Conservation (phyloP, 2,329 filamentous ascomycete species). For the Hymenotorrendiella dingleyae region DNA sequence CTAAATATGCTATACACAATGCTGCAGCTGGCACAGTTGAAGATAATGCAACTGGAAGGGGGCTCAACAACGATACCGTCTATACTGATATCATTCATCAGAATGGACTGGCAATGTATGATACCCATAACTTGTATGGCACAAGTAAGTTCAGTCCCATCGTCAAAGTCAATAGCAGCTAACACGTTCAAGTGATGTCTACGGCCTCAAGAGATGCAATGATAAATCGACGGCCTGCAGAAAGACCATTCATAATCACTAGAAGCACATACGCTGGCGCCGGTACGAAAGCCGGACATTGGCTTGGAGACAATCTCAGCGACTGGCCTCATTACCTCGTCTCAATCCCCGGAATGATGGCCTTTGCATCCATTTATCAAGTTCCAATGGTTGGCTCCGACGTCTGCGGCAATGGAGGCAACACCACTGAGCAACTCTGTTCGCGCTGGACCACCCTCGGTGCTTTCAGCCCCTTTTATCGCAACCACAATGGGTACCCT, state of each 20-base stretch:
- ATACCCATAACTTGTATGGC: slow-evolving; percentile 74
- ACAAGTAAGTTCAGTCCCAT: slow-evolving; percentile 38
- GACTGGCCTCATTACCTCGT: slow-evolving; percentile 54
- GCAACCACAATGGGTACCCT: slow-evolving; percentile 58
- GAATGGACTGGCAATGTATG: slow-evolving; percentile 63
- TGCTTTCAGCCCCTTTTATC: slow-evolving; percentile 70
- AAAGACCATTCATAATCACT: slow-evolving; percentile 67
- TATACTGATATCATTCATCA: slow-evolving; percentile 62
- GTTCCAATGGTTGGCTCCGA: slow-evolving; percentile 66
- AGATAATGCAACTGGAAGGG: slow-evolving; percentile 39
- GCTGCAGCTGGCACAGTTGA: slow-evolving; percentile 44
- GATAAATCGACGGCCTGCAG: slow-evolving; percentile 54
- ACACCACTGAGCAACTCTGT: slow-evolving; percentile 63
- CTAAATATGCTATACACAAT: slow-evolving; percentile 61
- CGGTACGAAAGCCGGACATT: slow-evolving; percentile 57
- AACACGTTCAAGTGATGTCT: slow-evolving; percentile 56
- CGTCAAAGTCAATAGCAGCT: slow-evolving; percentile 10
- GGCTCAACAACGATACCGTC: slow-evolving; percentile 53
- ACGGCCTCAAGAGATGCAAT: slow-evolving; percentile 58
- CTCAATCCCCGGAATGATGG: slow-evolving; percentile 52
- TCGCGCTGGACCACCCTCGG: slow-evolving; percentile 70
- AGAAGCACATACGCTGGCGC: slow-evolving; percentile 71
- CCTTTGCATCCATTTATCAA: slow-evolving; percentile 60
- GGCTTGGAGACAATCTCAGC: slow-evolving; percentile 54
- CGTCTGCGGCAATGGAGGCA: slow-evolving; percentile 68